Base-by-base conservation (phyloP, 2,329 filamentous ascomycete genomes). In the Blastomyces gilchristii region DNA sequence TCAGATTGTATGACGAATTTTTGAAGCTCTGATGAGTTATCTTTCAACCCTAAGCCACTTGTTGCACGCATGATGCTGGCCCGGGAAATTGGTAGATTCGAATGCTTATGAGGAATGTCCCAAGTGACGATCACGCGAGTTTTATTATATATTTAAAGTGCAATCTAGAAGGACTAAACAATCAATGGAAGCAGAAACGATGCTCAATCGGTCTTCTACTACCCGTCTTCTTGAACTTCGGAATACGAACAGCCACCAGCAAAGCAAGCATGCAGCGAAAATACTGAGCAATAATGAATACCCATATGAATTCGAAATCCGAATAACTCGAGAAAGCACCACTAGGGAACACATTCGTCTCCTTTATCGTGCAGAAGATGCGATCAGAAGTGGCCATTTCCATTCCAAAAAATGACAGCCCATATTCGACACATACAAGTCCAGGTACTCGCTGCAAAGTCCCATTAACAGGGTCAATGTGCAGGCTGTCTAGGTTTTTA, bases 221-320 rank as follows among this genome's bases (percentile, higher is more conserved):
- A 22, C n/a, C n/a, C n/a, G n/a, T 22, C n/a, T 22, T 22, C n/a
- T 22, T 22, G n/a, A 22, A 22, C n/a, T 52, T 52, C 9, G 22
- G 49, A 9, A 87, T 84, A 14, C 85, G 75, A 69, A 85, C 83
- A 2, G 31, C 25, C 84, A 66, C 71, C 82, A 90, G 73, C 90
- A 90, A 0, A 85, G 43, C 43, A 18, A 73, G 14, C n/a, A 65
- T 2, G 88, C 75, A 0, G 86, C 85, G 2, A 80, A 73, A 47
- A 87, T 80, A 68, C n/a, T 90, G 87, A 72, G 89, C 88, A 0
- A 75, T 65, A 22, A 22, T 22, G n/a, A 43, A 90, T 0, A 78
- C 84, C 83, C 85, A 90, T 68, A 89, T 76, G 53, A 90, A 78
- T 1, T 87, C 87, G 22, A 71, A 4, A 76, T 22, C n/a, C n/a